Base-by-base conservation (phyloP, 306 rosid species). In the Ammopiptanthus mongolicus region DNA sequence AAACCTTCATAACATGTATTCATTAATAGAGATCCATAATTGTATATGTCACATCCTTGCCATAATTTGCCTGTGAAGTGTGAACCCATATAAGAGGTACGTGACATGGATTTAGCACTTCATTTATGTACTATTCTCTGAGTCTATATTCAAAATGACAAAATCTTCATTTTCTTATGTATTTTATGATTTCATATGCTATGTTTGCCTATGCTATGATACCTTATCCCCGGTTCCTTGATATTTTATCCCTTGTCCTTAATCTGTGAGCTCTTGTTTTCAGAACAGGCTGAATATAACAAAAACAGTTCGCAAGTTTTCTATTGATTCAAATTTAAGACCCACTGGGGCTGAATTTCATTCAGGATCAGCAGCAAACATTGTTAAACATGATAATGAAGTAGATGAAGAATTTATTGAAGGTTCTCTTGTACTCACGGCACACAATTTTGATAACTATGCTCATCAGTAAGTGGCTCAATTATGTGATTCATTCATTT, bases 261-360 rank as follows among this genome's bases (percentile, higher is more conserved):
- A 88, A 73, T 75, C 80, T 81, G 34, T 73, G 69, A 53, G 75
- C 37, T 84, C 74, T 84, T 81, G 73, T 83, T 79, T 87, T 61
- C 97, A 95, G 99, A 95, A 86, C 86, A 90, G 99, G 90, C 78
- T 95, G 88, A 95, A 95, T 83, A 83, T 95, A 80, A 90, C 99
- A 17, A 95, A 95, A 86, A 92, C 99, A 80, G 68, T 95, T 79
- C 93, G 91, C 56, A 92, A 95, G 81, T 92, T 89, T 85, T 83
- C 97, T 44, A 89, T 95, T 76, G 93, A 91, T 76, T 79, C 93
- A 71, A 71, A 84, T 89, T 83, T 95, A 83, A 88, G 73, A 77
- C 62, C 97, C 29, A 86, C 91, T 9, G 99, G 99, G 50, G 47
- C 83, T 11, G 99, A 92, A 82, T 95, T 86, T 83, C 93, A 81